phyloP scores from a whole-genome alignment of 2,329 filamentous ascomycete species.

The Arthrocladium fulminans region DNA sequence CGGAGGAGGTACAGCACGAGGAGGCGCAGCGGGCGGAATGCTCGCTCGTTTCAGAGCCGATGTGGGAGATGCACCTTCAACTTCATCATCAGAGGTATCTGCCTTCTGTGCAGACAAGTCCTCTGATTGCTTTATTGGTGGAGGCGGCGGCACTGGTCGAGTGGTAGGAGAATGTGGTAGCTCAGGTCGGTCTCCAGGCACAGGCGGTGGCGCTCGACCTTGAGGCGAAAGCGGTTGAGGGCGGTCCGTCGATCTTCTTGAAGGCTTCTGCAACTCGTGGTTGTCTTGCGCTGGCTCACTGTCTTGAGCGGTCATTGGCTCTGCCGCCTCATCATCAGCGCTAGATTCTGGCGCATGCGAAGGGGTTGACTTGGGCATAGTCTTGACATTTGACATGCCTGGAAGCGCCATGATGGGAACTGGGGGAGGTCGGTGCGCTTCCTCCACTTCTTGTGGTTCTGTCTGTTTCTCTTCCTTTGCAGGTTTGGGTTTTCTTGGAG shows the following conservation, averaged over 20 bases:
- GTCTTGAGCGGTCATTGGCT: constrained; percentile 8
- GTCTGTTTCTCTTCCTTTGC: constrained; percentile 30
- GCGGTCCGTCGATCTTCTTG: constrained; percentile 33
- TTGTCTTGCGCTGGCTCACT: constrained; percentile 1
- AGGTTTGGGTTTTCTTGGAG: constrained; percentile 43
- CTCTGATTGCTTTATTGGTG: background rate
- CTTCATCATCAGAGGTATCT: constrained; percentile 3
- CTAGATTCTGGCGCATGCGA: constrained; percentile 37
- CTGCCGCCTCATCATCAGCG: constrained; percentile 25
- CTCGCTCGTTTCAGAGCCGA: constrained; percentile 29
- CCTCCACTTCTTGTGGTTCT: constrained; percentile 28
- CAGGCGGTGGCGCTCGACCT: constrained; percentile 39
- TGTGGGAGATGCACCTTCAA: constrained; percentile 26
- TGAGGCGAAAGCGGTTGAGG: constrained; percentile 40
- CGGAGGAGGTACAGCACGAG: constrained; percentile 34
- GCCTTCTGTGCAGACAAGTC: background rate
- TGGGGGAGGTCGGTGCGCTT: constrained; percentile 31
- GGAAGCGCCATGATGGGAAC: constrained; percentile 56
- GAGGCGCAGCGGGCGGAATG: constrained; percentile 27
- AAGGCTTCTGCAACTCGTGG: constrained; percentile 17
- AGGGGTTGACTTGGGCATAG: constrained; percentile 44
- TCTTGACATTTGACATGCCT: constrained; percentile 50
- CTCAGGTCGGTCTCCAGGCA: constrained; percentile 29
- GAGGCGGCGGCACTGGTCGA: constrained; percentile 11
- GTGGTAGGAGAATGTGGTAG: constrained; percentile 14